A percentile compares a stretch with the other conserved stretches of the same genome.
phyloP scores from a whole-genome alignment of 2,329 filamentous ascomycete genomes.

The Sporothrix globosa region DNA sequence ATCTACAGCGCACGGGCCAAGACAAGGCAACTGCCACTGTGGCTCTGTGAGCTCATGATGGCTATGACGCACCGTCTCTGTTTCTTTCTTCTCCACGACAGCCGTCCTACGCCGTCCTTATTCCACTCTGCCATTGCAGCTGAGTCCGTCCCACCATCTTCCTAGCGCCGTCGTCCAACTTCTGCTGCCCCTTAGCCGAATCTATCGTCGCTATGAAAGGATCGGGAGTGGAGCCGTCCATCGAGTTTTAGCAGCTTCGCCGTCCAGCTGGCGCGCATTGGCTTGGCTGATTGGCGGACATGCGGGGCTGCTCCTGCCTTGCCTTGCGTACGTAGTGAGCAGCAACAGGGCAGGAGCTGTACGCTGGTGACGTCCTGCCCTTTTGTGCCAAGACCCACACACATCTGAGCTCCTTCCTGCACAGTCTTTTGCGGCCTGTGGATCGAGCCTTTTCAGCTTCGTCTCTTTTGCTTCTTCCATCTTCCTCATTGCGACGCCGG shows the following conservation, averaged over 20 bases:
- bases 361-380: constrained; percentile 15
- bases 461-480: neutral
- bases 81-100: too few relatives aligned
- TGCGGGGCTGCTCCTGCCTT: neutral
- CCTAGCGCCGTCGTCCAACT: constrained; percentile 4
- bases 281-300: neutral
- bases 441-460: neutral
- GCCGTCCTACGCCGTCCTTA: too few relatives aligned
- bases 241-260: constrained; percentile 15
- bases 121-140: constrained; percentile 23
- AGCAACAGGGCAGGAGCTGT: neutral
- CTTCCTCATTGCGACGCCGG: neutral
- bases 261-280: neutral
- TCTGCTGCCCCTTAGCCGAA: neutral
- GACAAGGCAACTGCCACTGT: neutral
- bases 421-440: neutral
- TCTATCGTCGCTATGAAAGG: neutral
- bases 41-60: too few relatives aligned
- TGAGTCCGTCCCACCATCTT: constrained; percentile 24
- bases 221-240: constrained; percentile 8
- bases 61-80: too few relatives aligned
- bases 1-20: constrained; percentile 1
- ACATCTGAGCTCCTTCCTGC: neutral
- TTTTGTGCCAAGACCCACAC: constrained; percentile 20
- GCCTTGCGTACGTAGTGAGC: neutral